These are phyloP conservation scores for Hyaloscypha variabilis DNA, from an alignment of 495 filamentous ascomycete species.

Conservation along the genomic window DNA sequence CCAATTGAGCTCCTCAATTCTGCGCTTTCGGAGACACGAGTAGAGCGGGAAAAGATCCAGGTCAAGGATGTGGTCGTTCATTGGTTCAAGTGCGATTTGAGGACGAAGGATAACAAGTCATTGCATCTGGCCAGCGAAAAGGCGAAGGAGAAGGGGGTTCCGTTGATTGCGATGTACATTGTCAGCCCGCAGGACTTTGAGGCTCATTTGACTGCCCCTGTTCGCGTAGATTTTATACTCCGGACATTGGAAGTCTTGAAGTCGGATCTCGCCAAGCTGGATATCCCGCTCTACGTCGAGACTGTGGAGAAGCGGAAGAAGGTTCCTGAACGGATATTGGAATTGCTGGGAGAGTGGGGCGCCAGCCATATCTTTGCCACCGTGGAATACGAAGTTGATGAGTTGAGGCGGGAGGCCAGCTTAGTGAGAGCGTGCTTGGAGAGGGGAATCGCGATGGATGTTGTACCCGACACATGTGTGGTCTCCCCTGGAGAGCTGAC, in stretches of 20 bases:
- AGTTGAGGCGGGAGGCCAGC: conserved; percentile 70
- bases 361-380: conserved; percentile 74
- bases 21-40: conserved; percentile 54
- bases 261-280: conserved; percentile 64
- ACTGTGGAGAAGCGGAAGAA: conserved; percentile 65
- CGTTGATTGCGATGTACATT: conserved; percentile 76
- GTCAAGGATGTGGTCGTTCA: conserved; percentile 73
- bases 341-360: conserved; percentile 72
- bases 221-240: conserved; percentile 79
- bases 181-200: conserved; percentile 86
- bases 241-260: conserved; percentile 67
- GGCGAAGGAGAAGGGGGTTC: conserved; percentile 63
- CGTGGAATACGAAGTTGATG: conserved; percentile 80
- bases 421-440: conserved; percentile 62
- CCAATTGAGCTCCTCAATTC: conserved; percentile 66
- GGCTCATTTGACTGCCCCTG: conserved; percentile 74
- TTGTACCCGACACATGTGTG: conserved; percentile 79
- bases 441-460: conserved; percentile 63
- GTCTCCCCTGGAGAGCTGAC: conserved; percentile 70
- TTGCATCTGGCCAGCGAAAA: conserved; percentile 68
- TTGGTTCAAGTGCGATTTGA: conserved; percentile 89
- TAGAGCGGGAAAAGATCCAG: conserved; percentile 44
- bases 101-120: conserved; percentile 73
- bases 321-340: conserved; percentile 65
- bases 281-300: conserved; percentile 82